phyloP scores from a whole-genome alignment of 805 yeast species.

The Suhomyces sp. region DNA sequence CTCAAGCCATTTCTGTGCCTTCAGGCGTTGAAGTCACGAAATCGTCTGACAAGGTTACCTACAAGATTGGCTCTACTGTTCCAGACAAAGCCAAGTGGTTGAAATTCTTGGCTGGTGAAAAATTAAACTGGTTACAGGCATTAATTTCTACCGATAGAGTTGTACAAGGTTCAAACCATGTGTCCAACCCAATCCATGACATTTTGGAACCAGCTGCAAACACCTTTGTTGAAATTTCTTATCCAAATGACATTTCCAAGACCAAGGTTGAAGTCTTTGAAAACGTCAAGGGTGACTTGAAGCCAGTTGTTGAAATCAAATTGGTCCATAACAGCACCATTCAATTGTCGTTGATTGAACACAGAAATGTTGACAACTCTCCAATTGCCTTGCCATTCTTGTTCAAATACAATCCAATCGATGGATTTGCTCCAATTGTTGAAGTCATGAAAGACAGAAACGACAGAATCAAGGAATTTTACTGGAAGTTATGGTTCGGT shows the following conservation, averaged over 20 bases:
- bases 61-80: constrained; percentile 36
- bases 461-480: constrained; percentile 88
- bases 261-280: constrained; percentile 67
- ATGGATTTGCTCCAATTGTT: constrained; percentile 93
- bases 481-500: constrained; percentile 98
- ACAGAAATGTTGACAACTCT: constrained; percentile 74
- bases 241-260: constrained; percentile 48
- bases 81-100: constrained; percentile 59
- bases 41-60: constrained; percentile 26
- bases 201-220: constrained; percentile 72
- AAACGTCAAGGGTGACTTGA: constrained; percentile 64
- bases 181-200: constrained; percentile 72
- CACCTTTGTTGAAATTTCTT: constrained; percentile 57
- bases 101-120: constrained; percentile 72
- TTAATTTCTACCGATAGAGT: constrained; percentile 73
- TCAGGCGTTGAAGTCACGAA: constrained; percentile 36
- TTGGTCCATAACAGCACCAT: constrained; percentile 52
- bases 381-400: constrained; percentile 75
- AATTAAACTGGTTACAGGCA: constrained; percentile 87
- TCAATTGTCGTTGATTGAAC: constrained; percentile 75
- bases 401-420: constrained; percentile 75
- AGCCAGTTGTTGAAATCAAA: constrained; percentile 63
- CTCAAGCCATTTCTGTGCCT: constrained; percentile 25
- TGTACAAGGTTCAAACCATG: constrained; percentile 82
- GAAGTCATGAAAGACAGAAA: constrained; percentile 91